phyloP scores from a whole-genome alignment of 179 eudicot species.

The Silene noctiflora region DNA sequence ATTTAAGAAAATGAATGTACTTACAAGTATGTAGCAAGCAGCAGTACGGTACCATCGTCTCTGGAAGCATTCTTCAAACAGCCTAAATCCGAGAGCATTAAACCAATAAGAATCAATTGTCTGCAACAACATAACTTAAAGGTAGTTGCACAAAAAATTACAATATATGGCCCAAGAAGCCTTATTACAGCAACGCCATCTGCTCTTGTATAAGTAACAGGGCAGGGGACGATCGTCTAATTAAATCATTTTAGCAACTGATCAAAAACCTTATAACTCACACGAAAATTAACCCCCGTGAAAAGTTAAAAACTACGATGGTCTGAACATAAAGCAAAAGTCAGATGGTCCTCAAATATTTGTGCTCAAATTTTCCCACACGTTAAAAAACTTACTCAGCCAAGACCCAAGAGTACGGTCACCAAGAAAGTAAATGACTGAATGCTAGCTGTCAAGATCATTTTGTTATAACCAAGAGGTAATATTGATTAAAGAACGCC shows the following conservation, averaged over 20 bases:
- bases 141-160: not conserved
- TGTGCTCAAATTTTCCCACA: not conserved
- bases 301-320: not conserved
- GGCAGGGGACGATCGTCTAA: not conserved
- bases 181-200: not conserved
- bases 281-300: not conserved
- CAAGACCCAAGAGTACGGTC: not conserved
- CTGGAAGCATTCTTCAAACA: conserved; percentile 97
- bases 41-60: conserved; percentile 94
- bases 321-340: not conserved
- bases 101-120: not conserved
- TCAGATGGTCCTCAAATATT: not conserved
- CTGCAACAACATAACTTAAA: conserved; percentile 2
- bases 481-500: not conserved
- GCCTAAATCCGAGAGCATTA: conserved; percentile 37
- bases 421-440: not conserved
- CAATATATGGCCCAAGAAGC: conserved; percentile 5
- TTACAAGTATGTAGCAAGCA: conserved; percentile 88
- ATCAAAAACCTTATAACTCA: not conserved
- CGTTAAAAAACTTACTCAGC: not conserved
- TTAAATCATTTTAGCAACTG: not conserved
- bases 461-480: not conserved
- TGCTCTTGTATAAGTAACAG: no score
- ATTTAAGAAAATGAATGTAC: conserved; percentile 23
- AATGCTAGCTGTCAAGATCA: not conserved